These are phyloP conservation scores for Starmerella geochares DNA, from an alignment of 805 yeast genomes.

Conservation along the genomic window DNA sequence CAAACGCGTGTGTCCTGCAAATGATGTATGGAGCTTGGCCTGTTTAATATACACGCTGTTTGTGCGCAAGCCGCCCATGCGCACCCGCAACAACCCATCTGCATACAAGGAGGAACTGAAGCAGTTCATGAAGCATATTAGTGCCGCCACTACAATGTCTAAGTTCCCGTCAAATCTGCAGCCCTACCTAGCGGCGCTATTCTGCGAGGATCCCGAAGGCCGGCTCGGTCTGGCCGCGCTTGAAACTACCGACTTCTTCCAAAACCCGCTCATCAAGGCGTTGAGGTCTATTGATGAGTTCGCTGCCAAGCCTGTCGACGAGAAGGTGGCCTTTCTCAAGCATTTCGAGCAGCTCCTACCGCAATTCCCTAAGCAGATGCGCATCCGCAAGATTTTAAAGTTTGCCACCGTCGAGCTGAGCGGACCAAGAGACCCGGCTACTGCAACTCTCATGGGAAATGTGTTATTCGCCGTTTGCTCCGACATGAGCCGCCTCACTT, in stretches of 20 bases:
- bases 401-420: conserved; percentile 44
- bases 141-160: conserved; percentile 32
- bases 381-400: conserved; percentile 65
- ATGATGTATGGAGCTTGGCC: conserved; percentile 81
- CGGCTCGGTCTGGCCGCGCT: conserved; percentile 56
- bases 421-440: conserved; percentile 25
- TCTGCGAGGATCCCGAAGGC: conserved; percentile 42
- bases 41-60: conserved; percentile 63
- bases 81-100: conserved; percentile 44
- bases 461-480: conserved; percentile 39
- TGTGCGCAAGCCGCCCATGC: conserved; percentile 39
- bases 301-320: conserved; percentile 58
- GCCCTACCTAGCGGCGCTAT: conserved; percentile 31
- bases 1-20: conserved; percentile 48
- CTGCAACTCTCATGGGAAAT: conserved; percentile 21
- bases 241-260: conserved; percentile 62
- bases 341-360: conserved; percentile 48
- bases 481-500: conserved; percentile 62
- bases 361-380: conserved; percentile 48
- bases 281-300: conserved; percentile 74
- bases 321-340: conserved; percentile 56
- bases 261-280: conserved; percentile 71
- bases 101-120: conserved; percentile 40
- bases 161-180: conserved; percentile 45
- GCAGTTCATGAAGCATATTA: conserved; percentile 29